phyloP scores from a whole-genome alignment of 768 basidiomycete species.

The Collybiopsis luxurians region DNA sequence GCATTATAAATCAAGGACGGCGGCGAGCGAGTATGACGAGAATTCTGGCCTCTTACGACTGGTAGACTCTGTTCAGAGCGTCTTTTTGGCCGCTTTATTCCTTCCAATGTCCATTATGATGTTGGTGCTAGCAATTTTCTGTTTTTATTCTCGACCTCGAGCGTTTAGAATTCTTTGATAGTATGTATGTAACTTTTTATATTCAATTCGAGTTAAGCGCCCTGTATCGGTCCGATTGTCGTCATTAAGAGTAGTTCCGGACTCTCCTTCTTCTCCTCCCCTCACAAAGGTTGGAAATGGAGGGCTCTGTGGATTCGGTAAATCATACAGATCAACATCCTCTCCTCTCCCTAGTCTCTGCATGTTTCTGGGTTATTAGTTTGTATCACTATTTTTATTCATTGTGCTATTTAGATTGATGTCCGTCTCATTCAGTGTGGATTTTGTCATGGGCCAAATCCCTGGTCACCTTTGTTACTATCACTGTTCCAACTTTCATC shows the following conservation, averaged over 20 bases:
- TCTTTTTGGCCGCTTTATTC: background rate
- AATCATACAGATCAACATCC: constrained; percentile 54
- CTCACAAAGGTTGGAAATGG: too few species aligned
- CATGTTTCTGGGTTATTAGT: constrained; percentile 85
- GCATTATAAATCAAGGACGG: too few species aligned
- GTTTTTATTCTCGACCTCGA: background rate
- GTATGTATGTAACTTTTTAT: too few species aligned
- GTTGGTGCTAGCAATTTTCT: background rate
- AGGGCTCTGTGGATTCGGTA: background rate
- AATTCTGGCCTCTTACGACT: too few species aligned
- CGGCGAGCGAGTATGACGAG: too few species aligned
- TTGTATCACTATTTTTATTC: constrained; percentile 28
- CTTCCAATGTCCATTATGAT: background rate
- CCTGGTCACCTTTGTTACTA: constrained; percentile 76
- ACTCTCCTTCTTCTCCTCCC: too few species aligned
- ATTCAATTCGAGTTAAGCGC: too few species aligned
- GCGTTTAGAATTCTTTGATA: constrained; percentile 3
- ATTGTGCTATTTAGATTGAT: background rate
- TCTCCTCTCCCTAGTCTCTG: constrained; percentile 71
- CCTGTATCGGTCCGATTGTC: too few species aligned
- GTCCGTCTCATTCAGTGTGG: constrained; percentile 55
- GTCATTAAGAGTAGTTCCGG: too few species aligned
- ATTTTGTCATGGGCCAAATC: constrained; percentile 74
- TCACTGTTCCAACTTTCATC: constrained; percentile 76
- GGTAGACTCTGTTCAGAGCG: background rate